Evolutionary conservation across 352 stramenopile genomes (phyloP).

Genomic region (Halophytophthora batemanensis): DNA sequence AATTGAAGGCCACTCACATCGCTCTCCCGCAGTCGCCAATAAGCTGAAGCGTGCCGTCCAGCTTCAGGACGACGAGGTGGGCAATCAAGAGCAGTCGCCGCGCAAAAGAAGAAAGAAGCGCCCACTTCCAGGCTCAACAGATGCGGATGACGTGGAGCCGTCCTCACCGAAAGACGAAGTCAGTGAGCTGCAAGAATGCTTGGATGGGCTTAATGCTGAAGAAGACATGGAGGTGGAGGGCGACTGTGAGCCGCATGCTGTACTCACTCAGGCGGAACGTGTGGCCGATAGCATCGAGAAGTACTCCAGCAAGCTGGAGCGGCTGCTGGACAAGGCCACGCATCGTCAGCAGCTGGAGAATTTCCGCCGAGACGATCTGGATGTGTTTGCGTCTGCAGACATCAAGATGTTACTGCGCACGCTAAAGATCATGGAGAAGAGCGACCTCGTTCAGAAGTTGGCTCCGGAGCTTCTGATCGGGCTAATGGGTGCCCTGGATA

Average conservation of each 20-base stretch:
- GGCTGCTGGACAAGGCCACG: conserved; percentile 35
- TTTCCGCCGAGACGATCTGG: conserved; percentile 27
- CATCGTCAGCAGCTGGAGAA: conserved; percentile 27
- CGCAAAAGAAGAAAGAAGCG: conserved; percentile 9
- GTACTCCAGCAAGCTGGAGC: conserved; percentile 50
- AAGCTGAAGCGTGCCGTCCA: conserved; percentile 19
- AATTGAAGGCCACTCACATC: conserved; percentile 1
- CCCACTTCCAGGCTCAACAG: neutral
- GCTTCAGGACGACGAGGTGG: conserved; percentile 6
- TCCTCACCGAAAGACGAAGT: conserved; percentile 6
- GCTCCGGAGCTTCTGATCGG: conserved; percentile 51
- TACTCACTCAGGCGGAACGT: conserved; percentile 54
- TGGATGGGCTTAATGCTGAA: conserved; percentile 20
- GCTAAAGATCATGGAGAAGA: conserved; percentile 70
- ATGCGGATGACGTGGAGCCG: neutral
- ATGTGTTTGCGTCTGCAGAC: conserved; percentile 48
- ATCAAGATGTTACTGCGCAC: conserved; percentile 63
- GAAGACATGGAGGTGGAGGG: conserved; percentile 16
- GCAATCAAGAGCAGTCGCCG: neutral
- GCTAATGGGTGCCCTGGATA: conserved; percentile 54
- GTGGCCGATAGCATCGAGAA: conserved; percentile 62
- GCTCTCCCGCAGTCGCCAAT: neutral
- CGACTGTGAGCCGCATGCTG: conserved; percentile 24
- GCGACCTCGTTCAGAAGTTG: conserved; percentile 50
- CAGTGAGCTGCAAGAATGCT: conserved; percentile 13